Evolutionary conservation across 345 rosid species (phyloP).

Genomic region (Syzygium jambos): DNA sequence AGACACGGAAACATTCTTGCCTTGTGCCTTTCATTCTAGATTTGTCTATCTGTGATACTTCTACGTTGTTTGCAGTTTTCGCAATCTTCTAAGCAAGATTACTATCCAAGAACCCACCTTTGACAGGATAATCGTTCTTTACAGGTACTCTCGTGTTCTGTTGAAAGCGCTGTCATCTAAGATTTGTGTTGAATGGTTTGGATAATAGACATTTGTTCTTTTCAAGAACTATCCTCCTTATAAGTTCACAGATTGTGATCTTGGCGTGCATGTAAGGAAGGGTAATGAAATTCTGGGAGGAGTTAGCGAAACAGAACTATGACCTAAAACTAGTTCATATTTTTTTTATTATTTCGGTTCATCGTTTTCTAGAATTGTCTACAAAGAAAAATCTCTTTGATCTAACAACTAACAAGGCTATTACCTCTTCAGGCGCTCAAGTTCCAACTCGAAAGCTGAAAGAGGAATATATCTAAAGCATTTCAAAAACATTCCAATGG

Average conservation of each 20-base stretch:
- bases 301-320: neutral
- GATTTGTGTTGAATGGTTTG: neutral
- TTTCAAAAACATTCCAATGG: constrained; percentile 98
- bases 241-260: neutral
- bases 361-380: neutral
- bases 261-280: neutral
- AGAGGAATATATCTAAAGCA: constrained; percentile 80
- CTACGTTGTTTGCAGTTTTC: constrained; percentile 31
- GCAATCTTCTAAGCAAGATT: constrained; percentile 57
- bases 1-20: neutral
- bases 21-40: neutral
- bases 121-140: constrained; percentile 87
- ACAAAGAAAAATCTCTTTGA: neutral
- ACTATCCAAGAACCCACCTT: constrained; percentile 88
- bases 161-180: neutral
- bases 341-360: neutral
- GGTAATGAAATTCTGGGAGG: neutral
- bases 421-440: constrained; percentile 40
- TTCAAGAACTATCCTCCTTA: neutral
- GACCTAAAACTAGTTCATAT: neutral
- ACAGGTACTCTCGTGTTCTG: constrained; percentile 41
- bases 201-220: neutral
- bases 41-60: neutral
- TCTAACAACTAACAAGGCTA: neutral
- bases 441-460: constrained; percentile 42